These are phyloP conservation scores for Chlorella sorokiniana DNA, from an alignment of 139 green algal species.

Conservation along the genomic window DNA sequence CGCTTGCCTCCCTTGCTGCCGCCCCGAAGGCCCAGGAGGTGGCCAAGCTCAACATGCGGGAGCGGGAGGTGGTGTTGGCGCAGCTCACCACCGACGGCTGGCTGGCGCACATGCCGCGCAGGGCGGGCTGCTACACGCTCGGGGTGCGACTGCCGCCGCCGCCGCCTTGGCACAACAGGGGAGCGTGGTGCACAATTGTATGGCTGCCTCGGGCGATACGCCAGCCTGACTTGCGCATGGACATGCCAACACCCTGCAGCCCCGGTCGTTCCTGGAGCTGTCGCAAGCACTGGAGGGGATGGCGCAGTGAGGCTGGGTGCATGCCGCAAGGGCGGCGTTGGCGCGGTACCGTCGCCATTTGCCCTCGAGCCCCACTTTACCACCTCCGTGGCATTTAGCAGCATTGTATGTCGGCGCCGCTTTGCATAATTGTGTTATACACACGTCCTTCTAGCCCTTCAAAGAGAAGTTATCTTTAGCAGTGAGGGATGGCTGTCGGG, in stretches of 20 bases:
- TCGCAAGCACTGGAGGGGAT: conserved; percentile 14
- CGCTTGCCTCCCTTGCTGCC: not conserved
- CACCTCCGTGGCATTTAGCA: too few species aligned
- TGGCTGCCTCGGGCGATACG: not conserved
- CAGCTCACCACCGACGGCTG: conserved; percentile 18
- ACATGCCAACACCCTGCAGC: not conserved
- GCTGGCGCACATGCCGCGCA: conserved; percentile 20
- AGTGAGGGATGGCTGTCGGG: too few species aligned
- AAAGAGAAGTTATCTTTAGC: too few species aligned
- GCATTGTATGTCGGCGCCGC: too few species aligned
- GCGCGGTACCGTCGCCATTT: not conserved
- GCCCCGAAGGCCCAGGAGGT: conserved; percentile 14
- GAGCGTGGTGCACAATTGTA: not conserved
- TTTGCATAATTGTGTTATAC: too few species aligned
- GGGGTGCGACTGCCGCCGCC: not conserved
- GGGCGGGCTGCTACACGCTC: conserved; percentile 11
- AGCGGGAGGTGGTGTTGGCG: conserved; percentile 3
- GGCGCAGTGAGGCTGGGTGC: not conserved
- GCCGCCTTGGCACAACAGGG: not conserved
- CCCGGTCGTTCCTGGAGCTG: conserved; percentile 21
- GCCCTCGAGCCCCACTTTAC: too few species aligned
- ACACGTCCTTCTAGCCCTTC: too few species aligned
- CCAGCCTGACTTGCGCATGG: not conserved
- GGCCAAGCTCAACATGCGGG: not conserved
- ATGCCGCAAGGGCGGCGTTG: not conserved